A percentile compares a stretch with the other conserved stretches of the same genome.
phyloP scores from a whole-genome alignment of 2,329 filamentous ascomycete genomes.

The Thielaviopsis populi region DNA sequence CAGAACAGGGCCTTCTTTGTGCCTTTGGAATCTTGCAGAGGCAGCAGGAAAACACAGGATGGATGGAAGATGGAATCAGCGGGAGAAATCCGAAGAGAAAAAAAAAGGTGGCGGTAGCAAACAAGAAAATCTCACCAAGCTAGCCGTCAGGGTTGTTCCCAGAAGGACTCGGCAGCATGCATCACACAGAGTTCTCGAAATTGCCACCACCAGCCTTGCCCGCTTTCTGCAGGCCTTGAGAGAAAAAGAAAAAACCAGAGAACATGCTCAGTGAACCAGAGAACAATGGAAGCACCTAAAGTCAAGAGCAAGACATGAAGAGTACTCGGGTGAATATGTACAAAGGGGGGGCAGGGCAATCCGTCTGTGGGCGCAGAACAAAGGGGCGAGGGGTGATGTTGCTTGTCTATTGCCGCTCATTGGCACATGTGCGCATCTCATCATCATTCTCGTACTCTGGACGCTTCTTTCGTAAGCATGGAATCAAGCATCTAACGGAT shows the following conservation, averaged over 20 bases:
- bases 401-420: not conserved
- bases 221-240: not conserved
- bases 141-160: not conserved
- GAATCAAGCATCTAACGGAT: not conserved
- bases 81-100: not conserved
- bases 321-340: not conserved
- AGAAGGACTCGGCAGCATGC: not conserved
- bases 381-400: not conserved
- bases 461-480: not conserved
- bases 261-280: not conserved
- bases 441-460: too few relatives aligned
- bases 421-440: not conserved
- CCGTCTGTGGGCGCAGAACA: not conserved
- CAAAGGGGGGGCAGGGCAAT: not conserved
- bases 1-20: too few relatives aligned
- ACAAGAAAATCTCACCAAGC: not conserved
- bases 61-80: not conserved
- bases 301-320: not conserved
- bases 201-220: not conserved
- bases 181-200: not conserved
- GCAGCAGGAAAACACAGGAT: not conserved
- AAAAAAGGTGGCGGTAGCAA: not conserved
- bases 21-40: not conserved
- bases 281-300: not conserved
- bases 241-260: too few relatives aligned